A percentile compares a stretch with the other conserved stretches of the same genome.
These are phyloP conservation scores for Globisporangium apiculatum DNA, from an alignment of 352 stramenopile genomes.

Conservation along the genomic window DNA sequence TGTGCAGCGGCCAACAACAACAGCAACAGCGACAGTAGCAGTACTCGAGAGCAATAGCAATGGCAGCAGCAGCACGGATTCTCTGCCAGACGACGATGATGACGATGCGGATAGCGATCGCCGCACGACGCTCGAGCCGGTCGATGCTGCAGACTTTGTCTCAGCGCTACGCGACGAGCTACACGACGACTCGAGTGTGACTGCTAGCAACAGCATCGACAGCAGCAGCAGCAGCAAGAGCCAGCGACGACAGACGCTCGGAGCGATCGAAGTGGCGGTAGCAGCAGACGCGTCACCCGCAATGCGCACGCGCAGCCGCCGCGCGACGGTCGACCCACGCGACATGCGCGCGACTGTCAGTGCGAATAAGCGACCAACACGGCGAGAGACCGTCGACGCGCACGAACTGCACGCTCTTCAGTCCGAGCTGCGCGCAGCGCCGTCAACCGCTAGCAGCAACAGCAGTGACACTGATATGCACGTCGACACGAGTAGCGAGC, in stretches of 20 bases:
- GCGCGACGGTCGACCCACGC: conserved; percentile 45
- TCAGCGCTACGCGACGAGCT: conserved; percentile 23
- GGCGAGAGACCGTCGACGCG: conserved; percentile 56
- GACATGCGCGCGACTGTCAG: conserved; percentile 28
- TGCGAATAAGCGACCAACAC: conserved; percentile 10
- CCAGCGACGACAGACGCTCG: conserved; percentile 6
- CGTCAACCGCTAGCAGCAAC: too few relatives aligned
- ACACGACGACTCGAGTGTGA: background rate
- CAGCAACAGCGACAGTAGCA: background rate
- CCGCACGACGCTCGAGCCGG: conserved; percentile 47
- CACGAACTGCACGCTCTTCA: conserved; percentile 37
- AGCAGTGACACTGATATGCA: background rate
- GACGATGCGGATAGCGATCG: conserved; percentile 4
- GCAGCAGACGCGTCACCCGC: conserved; percentile 14
- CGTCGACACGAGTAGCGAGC: conserved; percentile 3
- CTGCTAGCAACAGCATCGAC: background rate
- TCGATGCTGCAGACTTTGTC: conserved; percentile 35
- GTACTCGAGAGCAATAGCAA: too few relatives aligned
- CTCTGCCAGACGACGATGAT: background rate
- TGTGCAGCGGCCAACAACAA: background rate
- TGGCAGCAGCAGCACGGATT: too few relatives aligned
- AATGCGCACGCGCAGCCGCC: conserved; percentile 20
- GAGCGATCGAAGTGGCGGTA: background rate
- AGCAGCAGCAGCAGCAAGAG: background rate
- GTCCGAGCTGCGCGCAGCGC: conserved; percentile 8